Evolutionary conservation across 352 stramenopile genomes (phyloP).

Genomic region (Thraustochytrium sp.): DNA sequence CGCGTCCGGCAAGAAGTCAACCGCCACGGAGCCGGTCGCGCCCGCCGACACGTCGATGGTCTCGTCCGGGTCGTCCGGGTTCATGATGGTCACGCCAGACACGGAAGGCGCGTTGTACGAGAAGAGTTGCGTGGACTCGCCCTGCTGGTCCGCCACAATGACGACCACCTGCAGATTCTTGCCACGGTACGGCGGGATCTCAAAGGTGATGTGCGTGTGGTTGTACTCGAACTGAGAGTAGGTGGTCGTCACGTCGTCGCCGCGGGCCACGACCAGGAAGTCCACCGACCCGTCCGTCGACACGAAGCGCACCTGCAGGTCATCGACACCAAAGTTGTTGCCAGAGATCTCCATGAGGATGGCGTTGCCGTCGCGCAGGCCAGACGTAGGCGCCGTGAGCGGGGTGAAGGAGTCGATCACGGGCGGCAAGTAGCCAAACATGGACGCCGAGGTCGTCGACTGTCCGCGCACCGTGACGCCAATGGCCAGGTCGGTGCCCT

Average conservation of each 20-base stretch:
- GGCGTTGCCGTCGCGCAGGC: not conserved
- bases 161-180: slow-evolving; percentile 29
- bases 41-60: not conserved
- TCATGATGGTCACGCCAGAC: not conserved
- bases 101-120: slow-evolving; percentile 29
- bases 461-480: not conserved
- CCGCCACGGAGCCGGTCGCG: not conserved
- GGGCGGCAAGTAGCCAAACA: slow-evolving; percentile 15
- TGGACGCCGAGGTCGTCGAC: not conserved
- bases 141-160: not conserved
- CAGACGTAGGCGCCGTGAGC: not conserved
- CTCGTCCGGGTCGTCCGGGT: not conserved
- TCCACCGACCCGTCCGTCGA: not conserved
- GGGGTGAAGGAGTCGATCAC: slow-evolving; percentile 14
- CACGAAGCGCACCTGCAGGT: not conserved
- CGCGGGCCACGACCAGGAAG: not conserved
- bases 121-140: not conserved
- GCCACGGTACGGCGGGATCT: not conserved
- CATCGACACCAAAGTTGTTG: slow-evolving; percentile 39
- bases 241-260: not conserved
- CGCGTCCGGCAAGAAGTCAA: slow-evolving; percentile 5
- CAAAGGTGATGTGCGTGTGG: slow-evolving; percentile 23
- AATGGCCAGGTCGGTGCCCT: not conserved
- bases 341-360: slow-evolving; percentile 9
- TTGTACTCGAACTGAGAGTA: slow-evolving; percentile 17